Conservation (phyloP, 2,329 filamentous ascomycete species). For the Aotearoamyces nothofagi region DNA sequence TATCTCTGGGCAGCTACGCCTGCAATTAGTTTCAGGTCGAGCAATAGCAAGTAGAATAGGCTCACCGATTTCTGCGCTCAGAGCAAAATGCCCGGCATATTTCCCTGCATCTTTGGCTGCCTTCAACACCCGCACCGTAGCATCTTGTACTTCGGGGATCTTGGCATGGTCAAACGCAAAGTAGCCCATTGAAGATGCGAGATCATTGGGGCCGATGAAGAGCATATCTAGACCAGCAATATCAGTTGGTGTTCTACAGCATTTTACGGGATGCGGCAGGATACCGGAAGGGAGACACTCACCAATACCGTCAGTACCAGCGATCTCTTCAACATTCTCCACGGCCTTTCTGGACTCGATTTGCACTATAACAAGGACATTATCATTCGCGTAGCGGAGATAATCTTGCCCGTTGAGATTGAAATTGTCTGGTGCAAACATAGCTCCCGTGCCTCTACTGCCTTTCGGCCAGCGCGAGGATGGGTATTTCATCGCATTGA, state of each 20-base stretch:
- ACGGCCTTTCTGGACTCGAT: constrained; percentile 48
- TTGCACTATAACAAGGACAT: constrained; percentile 45
- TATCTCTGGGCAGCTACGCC: constrained; percentile 6
- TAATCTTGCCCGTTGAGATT: constrained; percentile 34
- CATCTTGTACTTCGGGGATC: constrained; percentile 19
- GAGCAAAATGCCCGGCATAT: constrained; percentile 20
- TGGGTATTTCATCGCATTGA: constrained; percentile 35
- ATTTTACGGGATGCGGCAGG: no score
- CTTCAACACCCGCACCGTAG: constrained; percentile 13
- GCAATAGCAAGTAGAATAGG: no score
- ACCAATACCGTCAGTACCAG: constrained; percentile 16
- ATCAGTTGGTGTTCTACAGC: no score
- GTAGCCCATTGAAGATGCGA: constrained; percentile 16
- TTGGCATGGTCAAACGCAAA: constrained; percentile 19
- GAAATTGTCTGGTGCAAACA: constrained; percentile 33
- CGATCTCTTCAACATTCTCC: constrained; percentile 41
- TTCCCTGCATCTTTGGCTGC: constrained; percentile 19
- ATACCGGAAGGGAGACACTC: neutral
- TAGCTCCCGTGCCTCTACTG: constrained; percentile 35
- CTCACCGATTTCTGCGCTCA: constrained; percentile 15
- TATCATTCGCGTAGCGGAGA: constrained; percentile 34
- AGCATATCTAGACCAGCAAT: constrained; percentile 9
- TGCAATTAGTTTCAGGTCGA: neutral
- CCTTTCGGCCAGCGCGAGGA: constrained; percentile 23
- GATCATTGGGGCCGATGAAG: constrained; percentile 14